Conservation (phyloP, 179 eudicot species). For the Silene vulgaris region DNA sequence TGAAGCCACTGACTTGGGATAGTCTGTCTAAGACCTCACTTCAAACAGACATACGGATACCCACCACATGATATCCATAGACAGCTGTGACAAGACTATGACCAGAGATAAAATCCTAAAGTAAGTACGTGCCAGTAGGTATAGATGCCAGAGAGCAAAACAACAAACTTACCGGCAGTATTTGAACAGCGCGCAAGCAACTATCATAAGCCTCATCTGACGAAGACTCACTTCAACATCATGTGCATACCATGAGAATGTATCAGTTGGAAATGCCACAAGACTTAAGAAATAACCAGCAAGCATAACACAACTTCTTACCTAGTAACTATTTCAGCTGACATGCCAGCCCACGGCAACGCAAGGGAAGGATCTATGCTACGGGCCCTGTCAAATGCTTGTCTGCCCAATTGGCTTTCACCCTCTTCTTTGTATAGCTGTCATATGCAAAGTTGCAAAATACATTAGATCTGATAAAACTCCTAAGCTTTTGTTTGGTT, state of each 20-base stretch:
- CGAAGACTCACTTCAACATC: slow-evolving; percentile 45
- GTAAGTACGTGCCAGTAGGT: background rate
- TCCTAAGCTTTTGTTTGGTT: no score
- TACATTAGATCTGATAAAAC: slow-evolving; percentile 4
- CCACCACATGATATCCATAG: background rate
- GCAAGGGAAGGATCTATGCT: slow-evolving; percentile 99
- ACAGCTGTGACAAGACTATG: background rate
- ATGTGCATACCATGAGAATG: slow-evolving; percentile 22
- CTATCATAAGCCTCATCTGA: slow-evolving; percentile 90
- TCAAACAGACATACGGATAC: background rate
- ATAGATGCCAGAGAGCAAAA: background rate
- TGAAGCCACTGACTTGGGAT: background rate
- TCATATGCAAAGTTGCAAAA: slow-evolving; percentile 23
- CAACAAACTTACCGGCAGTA: slow-evolving; percentile 59
- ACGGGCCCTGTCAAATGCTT: slow-evolving; percentile 94
- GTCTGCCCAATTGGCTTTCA: slow-evolving; percentile 60
- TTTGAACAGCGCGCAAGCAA: slow-evolving; percentile 87
- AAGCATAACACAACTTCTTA: slow-evolving; percentile 25
- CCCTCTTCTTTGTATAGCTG: slow-evolving; percentile 80
- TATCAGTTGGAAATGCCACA: slow-evolving; percentile 14
- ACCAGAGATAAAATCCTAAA: slow-evolving; percentile 6
- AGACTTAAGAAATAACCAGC: background rate
- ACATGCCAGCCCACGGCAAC: slow-evolving; percentile 99
- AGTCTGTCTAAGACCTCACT: background rate
- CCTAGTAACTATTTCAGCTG: slow-evolving; percentile 69